phyloP scores from a whole-genome alignment of 495 filamentous ascomycete species.

The Pyronema domesticum region DNA sequence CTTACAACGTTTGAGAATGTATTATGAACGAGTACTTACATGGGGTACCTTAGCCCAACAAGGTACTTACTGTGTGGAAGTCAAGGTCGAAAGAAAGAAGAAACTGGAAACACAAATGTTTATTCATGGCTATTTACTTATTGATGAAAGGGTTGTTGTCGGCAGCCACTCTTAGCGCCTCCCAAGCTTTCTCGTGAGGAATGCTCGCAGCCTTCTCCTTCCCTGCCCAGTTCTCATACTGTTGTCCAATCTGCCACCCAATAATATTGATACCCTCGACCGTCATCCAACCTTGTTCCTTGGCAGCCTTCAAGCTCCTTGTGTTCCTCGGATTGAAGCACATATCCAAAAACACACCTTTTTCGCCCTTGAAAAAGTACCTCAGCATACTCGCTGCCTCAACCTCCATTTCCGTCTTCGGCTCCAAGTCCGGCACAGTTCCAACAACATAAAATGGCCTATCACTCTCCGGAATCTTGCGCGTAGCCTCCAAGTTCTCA shows the following conservation, averaged over 20 bases:
- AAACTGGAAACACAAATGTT: too few species aligned
- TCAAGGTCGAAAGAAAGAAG: too few species aligned
- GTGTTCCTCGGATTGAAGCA: slow-evolving; percentile 23
- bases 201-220: slow-evolving; percentile 4
- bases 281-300: slow-evolving; percentile 7
- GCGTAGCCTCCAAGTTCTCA: slow-evolving; percentile 35
- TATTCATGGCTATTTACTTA: background rate
- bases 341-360: slow-evolving; percentile 21
- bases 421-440: slow-evolving; percentile 23
- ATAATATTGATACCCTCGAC: slow-evolving; percentile 12
- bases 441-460: slow-evolving; percentile 19
- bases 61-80: too few species aligned
- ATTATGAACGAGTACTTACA: too few species aligned
- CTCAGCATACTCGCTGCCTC: slow-evolving; percentile 3
- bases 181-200: slow-evolving; percentile 8
- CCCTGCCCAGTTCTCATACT: slow-evolving; percentile 10
- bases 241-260: slow-evolving; percentile 11
- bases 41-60: too few species aligned
- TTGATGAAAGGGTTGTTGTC: slow-evolving; percentile 9
- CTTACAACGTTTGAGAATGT: too few species aligned
- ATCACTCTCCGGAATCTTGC: slow-evolving; percentile 7
- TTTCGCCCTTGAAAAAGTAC: slow-evolving; percentile 2
- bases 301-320: slow-evolving; percentile 12
- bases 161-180: slow-evolving; percentile 9
- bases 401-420: slow-evolving; percentile 16